Evolutionary conservation across 2,329 filamentous ascomycete genomes (phyloP), one percentile per base, ranked within the genome.

Genomic region (Colletotrichum horii): DNA sequence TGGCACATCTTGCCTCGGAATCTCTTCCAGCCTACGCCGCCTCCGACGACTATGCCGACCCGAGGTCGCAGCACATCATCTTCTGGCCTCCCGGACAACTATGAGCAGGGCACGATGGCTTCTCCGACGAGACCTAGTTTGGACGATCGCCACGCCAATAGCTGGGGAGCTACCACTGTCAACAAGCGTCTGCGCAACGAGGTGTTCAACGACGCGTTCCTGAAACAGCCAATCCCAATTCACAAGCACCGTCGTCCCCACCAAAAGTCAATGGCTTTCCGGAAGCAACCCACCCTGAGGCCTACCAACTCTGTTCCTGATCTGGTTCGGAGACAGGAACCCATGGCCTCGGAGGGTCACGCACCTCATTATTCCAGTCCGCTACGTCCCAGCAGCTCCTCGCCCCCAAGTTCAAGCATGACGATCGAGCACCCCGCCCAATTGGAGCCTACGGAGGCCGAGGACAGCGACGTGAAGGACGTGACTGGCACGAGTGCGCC

Each of bases 101-200:
- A 77, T 6, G 67, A 75, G 24, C 61, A 69, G 8, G 58, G 60
- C 26, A 72, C 69, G 19, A 52, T 43, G 19, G 24, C 61, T 9
- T 71, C 65, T n/a, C 79, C 67, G 24, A 65, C 74, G 26, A 80
- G 88, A 26, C 89, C 89, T 6, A 82, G 80, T 4, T 80, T 93
- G 75, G 89, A 91, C 28, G 88, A 91, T 58, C 87, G 90, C 24
- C 88, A 89, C 80, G 89, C 91, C 9, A 91, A 91, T 78, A 93
- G 92, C 80, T 98, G 96, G 96, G 96, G 96, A 9, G 95, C 96
- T 19, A 98, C 96, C 0, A 96, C 94, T 26, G 94, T 98, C 74
- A 98, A 98, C 82, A 94, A 94, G 80, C 92, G 93, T 75, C 85
- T 98, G 52, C 93, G 96, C 75, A 96, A 98, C 82, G 95, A 98